Base-by-base conservation (phyloP, 1,284 basidiomycete genomes). In the Vanrija humicola region DNA sequence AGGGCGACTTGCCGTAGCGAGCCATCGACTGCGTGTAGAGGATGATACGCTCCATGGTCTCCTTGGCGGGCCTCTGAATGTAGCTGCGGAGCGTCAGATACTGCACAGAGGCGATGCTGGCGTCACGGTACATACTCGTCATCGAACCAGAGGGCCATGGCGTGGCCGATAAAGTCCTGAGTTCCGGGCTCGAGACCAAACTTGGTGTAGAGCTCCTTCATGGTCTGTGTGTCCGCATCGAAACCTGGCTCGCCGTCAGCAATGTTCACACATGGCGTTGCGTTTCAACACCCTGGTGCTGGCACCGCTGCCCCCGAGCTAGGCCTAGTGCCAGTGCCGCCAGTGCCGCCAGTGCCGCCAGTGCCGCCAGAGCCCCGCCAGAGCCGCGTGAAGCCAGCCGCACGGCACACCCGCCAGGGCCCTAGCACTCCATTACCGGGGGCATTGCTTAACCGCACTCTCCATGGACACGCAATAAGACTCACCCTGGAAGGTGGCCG, bases 21-120 rank as follows among this genome's bases (percentile, higher is more conserved):
- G 96, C 93, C 91, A 99, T 97, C 19, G 95, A 98, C 8, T 90
- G 88, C 16, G 93, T 97, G 81, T 99, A 99, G 59, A 98, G 86
- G 64, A 98, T 83, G 77, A 98, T 97, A 59, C 96, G 90, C 70
- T 97, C 88, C 75, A 97, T 94, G 6, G 95, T 82, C 52, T 87
- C 84, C 50, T 93, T 88, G 40, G 94, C 96, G 47, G 90, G 84
- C 75, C 94, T 90, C 70, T 84, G 88, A 77, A 93, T 89, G 79
- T 98, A 98, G 76, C 92, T 95, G 63, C 34, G 12, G 34, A 12
- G 12, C 15, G 26, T 40, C 18, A 56, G 48, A 3, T 4, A 23
- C 10, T 25, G 9, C 28, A 3, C 45, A 46, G 6, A 23, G 8
- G 21, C 14, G 15, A 9, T 6, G 21, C 21, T 25, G 18, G 6